Conservation (phyloP, 1,139 yeast species). For the Geotrichum candidum region DNA sequence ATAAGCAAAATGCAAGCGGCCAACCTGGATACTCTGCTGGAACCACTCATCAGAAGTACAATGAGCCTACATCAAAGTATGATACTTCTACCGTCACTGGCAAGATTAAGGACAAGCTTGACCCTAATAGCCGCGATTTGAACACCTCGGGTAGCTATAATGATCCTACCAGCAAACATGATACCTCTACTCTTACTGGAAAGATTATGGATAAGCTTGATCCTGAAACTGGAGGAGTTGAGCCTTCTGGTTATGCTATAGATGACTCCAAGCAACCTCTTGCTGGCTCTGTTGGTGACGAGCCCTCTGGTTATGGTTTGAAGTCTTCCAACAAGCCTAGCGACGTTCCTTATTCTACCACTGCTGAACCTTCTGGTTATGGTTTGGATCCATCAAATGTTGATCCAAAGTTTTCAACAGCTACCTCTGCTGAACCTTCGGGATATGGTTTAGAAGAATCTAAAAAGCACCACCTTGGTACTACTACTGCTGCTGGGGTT, state of each 20-base stretch:
- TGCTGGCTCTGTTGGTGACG: neutral
- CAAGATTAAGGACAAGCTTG: neutral
- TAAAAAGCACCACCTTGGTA: neutral
- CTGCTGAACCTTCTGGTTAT: neutral
- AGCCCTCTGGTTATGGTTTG: neutral
- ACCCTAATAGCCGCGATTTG: neutral
- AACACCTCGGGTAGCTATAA: neutral
- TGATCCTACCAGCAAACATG: slow-evolving; percentile 10
- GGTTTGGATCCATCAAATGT: neutral
- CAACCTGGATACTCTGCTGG: neutral
- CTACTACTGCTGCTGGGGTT: slow-evolving; percentile 3
- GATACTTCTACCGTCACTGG: slow-evolving; percentile 5
- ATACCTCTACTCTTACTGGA: slow-evolving; percentile 2
- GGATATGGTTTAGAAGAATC: neutral
- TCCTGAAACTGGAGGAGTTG: slow-evolving; percentile 3
- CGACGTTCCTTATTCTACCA: neutral
- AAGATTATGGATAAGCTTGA: slow-evolving; percentile 2
- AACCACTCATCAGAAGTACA: neutral
- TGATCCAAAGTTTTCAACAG: neutral
- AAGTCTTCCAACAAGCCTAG: neutral
- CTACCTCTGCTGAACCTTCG: neutral
- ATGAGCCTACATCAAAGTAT: slow-evolving; percentile 7
- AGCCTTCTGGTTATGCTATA: neutral
- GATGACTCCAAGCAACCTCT: neutral
- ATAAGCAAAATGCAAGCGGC: neutral